phyloP scores from a whole-genome alignment of 1,284 basidiomycete genomes.

The Golubevia sp. region DNA sequence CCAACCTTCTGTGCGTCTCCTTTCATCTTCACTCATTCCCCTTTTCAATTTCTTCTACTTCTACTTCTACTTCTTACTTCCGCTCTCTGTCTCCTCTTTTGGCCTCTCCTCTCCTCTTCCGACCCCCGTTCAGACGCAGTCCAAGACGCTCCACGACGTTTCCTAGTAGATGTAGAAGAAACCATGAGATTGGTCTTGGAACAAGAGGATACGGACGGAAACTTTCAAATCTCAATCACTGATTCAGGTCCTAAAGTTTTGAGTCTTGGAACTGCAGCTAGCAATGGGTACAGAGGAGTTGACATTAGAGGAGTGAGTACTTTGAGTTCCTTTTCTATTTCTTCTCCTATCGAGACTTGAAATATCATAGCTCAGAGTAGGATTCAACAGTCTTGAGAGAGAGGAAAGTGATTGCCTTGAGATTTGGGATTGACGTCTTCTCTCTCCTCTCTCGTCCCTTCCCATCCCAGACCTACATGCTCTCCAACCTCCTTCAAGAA shows the following conservation, averaged over 20 bases:
- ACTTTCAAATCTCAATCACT: slow-evolving; percentile 94
- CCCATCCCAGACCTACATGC: slow-evolving; percentile 70
- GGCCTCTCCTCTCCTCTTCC: background rate
- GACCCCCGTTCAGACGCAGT: slow-evolving; percentile 61
- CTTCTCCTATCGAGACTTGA: background rate
- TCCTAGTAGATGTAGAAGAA: slow-evolving; percentile 98
- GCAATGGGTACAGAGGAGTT: slow-evolving; percentile 81
- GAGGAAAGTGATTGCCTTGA: no score
- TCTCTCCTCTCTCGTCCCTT: background rate
- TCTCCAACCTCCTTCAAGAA: slow-evolving; percentile 98
- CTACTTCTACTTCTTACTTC: background rate
- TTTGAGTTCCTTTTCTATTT: background rate
- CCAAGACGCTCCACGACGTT: slow-evolving; percentile 65
- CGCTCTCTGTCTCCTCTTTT: background rate
- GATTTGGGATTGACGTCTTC: no score
- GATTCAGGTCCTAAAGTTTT: slow-evolving; percentile 97
- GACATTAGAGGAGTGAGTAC: slow-evolving; percentile 79
- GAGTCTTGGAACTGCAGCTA: slow-evolving; percentile 91
- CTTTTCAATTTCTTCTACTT: background rate
- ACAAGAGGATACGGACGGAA: slow-evolving; percentile 96
- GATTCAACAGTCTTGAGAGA: no score
- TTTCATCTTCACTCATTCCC: no score
- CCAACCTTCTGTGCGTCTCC: no score
- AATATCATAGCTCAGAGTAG: slow-evolving; percentile 4
- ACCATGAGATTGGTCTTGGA: slow-evolving; percentile 94